Conservation (phyloP, 1,284 basidiomycete genomes). For the Rhodotorula glutinis region DNA sequence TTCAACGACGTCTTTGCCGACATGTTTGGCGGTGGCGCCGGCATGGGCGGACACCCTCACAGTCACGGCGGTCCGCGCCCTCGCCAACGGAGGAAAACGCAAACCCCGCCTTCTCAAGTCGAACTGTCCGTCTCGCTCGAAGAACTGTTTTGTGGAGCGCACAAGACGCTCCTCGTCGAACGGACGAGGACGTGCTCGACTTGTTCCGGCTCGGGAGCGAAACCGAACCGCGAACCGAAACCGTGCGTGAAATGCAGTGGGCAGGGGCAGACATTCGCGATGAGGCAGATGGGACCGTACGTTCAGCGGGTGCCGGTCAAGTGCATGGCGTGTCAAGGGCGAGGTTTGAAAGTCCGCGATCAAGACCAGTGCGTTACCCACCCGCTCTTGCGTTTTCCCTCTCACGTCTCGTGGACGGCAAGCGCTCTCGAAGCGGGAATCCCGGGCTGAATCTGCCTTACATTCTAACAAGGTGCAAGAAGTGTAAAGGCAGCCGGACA, state of each 20-base stretch:
- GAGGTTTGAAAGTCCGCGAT: constrained; percentile 74
- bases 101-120: constrained; percentile 55
- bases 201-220: constrained; percentile 79
- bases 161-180: constrained; percentile 83
- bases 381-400: no score
- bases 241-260: constrained; percentile 79
- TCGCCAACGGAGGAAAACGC: constrained; percentile 46
- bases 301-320: constrained; percentile 54
- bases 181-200: constrained; percentile 72
- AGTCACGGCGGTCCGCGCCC: constrained; percentile 55
- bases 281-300: constrained; percentile 39
- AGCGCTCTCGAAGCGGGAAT: background rate
- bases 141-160: constrained; percentile 88
- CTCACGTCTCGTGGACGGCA: background rate
- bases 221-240: constrained; percentile 73
- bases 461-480: constrained; percentile 69
- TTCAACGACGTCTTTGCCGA: constrained; percentile 68
- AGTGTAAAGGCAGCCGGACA: constrained; percentile 84
- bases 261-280: constrained; percentile 64
- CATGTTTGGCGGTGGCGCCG: constrained; percentile 63
- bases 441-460: background rate
- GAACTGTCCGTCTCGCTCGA: constrained; percentile 83
- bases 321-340: constrained; percentile 76
- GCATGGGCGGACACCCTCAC: constrained; percentile 55
- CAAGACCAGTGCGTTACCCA: constrained; percentile 69